phyloP scores from a whole-genome alignment of 495 filamentous ascomycete species.

The Podospora pseudopauciseta region DNA sequence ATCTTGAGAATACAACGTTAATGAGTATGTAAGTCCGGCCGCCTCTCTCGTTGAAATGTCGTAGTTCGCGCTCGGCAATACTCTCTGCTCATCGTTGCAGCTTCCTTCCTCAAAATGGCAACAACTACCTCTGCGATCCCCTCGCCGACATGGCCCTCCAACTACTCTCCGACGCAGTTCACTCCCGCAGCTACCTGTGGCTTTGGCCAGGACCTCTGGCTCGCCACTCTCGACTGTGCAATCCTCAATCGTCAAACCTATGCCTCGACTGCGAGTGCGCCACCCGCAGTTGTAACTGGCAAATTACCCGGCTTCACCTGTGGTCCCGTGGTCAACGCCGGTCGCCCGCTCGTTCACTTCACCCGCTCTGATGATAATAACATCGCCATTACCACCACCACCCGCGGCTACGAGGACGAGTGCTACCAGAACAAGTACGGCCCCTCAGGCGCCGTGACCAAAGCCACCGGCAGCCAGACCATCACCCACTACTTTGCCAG shows the following conservation, averaged over 20 bases:
- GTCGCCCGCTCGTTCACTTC: not conserved
- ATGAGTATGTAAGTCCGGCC: not conserved
- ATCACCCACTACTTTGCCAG: not conserved
- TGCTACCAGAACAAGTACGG: not conserved
- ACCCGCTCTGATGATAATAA: not conserved
- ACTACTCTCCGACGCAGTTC: not conserved
- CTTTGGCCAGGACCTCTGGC: not conserved
- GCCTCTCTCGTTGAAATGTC: not conserved
- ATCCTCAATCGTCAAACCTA: not conserved
- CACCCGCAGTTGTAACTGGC: not conserved
- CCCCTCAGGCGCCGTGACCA: not conserved
- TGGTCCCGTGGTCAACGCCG: not conserved
- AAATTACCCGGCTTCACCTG: not conserved
- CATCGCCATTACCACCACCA: not conserved
- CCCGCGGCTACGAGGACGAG: not conserved
- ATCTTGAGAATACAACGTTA: not conserved
- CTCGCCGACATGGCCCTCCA: not conserved
- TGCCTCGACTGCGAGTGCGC: not conserved
- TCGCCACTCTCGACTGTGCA: not conserved
- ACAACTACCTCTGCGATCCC: not conserved
- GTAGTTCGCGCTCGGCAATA: not conserved
- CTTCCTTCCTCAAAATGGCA: not conserved
- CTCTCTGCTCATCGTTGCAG: not conserved
- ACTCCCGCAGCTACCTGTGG: not conserved
- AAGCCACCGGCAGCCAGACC: not conserved